These are phyloP conservation scores for Xylaria sp. DNA, from an alignment of 2,329 filamentous ascomycete species.

Conservation along the genomic window DNA sequence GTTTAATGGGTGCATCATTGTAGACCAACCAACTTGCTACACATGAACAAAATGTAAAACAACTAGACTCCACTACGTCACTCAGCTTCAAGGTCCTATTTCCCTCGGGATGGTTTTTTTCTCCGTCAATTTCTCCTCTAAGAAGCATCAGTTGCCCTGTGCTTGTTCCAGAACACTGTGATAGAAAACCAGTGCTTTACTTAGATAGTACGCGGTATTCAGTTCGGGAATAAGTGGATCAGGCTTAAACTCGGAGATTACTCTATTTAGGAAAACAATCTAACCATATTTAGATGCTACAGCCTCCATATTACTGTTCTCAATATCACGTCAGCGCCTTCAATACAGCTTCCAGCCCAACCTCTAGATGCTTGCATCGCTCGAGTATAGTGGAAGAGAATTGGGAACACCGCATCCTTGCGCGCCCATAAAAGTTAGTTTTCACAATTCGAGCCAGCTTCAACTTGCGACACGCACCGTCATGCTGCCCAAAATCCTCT, in stretches of 20 bases:
- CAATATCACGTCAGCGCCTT: conserved; percentile 16
- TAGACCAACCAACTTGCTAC: too few relatives aligned
- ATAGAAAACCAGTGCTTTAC: neutral
- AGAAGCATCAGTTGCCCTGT: too few relatives aligned
- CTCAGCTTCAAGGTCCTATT: too few relatives aligned
- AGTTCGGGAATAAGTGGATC: neutral
- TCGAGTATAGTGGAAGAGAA: neutral
- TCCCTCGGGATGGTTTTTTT: too few relatives aligned
- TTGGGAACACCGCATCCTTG: neutral
- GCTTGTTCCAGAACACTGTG: too few relatives aligned
- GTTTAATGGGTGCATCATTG: too few relatives aligned
- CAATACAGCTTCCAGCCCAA: neutral
- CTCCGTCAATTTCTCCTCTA: too few relatives aligned
- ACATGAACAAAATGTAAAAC: too few relatives aligned
- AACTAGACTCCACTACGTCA: too few relatives aligned
- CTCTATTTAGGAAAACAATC: neutral
- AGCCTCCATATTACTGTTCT: conserved; percentile 24
- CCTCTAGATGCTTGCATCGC: neutral
- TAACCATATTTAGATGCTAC: conserved; percentile 19
- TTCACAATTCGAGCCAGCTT: neutral
- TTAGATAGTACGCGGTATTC: too few relatives aligned
- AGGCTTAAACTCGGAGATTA: conserved; percentile 4
- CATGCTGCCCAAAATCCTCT: conserved; percentile 36
- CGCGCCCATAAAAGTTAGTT: neutral
- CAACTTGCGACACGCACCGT: neutral